Base-by-base conservation (phyloP, 2,329 filamentous ascomycete species). In the Pseudocercospora ulei region DNA sequence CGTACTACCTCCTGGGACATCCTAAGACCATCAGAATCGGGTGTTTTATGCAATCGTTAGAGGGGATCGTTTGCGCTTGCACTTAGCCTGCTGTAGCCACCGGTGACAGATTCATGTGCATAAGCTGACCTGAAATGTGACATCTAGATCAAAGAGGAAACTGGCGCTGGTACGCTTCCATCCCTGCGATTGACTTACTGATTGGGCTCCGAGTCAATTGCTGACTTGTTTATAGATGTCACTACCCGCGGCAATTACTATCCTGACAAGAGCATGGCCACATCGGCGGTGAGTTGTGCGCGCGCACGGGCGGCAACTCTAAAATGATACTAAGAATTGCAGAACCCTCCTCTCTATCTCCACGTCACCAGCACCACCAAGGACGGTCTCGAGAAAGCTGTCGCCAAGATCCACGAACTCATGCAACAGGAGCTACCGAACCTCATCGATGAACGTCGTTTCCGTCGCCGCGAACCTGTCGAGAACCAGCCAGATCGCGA, bases 61-160 rank as follows among this genome's bases (percentile, higher is more conserved):
- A 57, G 56, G 50, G 54, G 55, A 60, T 55, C 59, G 60, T 53
- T 50, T 43, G 56, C 58, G 65, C 67, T 71, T 65, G 70, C 67
- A 58, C 60, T 57, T 58, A 56, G 54, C 51, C 47, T 54, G 56
- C 59, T 56, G 56, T 56, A 58, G 56, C 56, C 53, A 49, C 50
- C 46, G 44, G 33, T 46, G 48, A 40, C 50, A 53, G 54, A 73
- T 75, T 79, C 76, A 77, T 76, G 83, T 79, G 76, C 82, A 84
- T 78, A 77, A 90, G 85, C 87, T 96, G 78, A 95, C 87, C 76
- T 79, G 31, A 39, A 14, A 34, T 78, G 75, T 90, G 78, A 77
- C 67, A 82, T 82, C 58, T 87, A 98, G 90, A 98, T 98, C 60
- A 93, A 94, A 80, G 88, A 95, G 71, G 85, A 95, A 60, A 96